Percentiles rank a stretch among this genome's conserved stretches.
Conservation (phyloP, 73 alveolate species). For the Stentor roeselii region DNA sequence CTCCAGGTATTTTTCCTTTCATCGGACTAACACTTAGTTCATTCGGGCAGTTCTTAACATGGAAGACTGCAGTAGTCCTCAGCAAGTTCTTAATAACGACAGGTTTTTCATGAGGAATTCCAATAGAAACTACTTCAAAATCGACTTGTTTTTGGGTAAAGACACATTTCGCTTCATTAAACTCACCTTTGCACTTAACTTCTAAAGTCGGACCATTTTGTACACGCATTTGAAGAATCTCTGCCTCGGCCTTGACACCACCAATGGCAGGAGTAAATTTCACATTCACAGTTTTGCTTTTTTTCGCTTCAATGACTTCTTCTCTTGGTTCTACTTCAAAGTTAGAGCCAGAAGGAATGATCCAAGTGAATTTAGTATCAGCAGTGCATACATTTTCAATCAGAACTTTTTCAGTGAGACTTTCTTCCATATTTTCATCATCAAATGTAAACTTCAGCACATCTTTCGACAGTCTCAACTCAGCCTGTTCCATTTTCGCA, state of each 20-base stretch:
- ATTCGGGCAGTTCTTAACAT: conserved; percentile 60
- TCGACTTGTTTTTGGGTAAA: conserved; percentile 67
- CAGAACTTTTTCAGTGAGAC: conserved; percentile 75
- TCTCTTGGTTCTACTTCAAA: conserved; percentile 73
- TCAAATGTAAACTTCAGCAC: conserved; percentile 75
- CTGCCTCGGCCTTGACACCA: conserved; percentile 82
- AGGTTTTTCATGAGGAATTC: conserved; percentile 68
- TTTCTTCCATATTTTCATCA: conserved; percentile 94
- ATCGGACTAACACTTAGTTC: conserved; percentile 67
- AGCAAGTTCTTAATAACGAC: conserved; percentile 69
- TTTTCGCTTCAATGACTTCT: conserved; percentile 71
- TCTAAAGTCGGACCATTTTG: conserved; percentile 77
- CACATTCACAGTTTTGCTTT: conserved; percentile 59
- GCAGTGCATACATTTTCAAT: conserved; percentile 96
- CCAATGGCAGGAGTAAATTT: conserved; percentile 74
- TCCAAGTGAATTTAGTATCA: conserved; percentile 88
- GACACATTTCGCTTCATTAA: conserved; percentile 79
- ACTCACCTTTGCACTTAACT: conserved; percentile 81
- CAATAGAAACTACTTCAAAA: conserved; percentile 74
- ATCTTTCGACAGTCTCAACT: conserved; percentile 63
- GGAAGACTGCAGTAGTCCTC: conserved; percentile 77
- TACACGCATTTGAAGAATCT: conserved; percentile 73
- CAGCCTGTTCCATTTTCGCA: conserved; percentile 90
- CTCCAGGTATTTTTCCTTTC: conserved; percentile 71
- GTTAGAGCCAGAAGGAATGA: conserved; percentile 55